Conservation (phyloP, 176 grass and related monocot species). For the Eragrostis curvula region DNA sequence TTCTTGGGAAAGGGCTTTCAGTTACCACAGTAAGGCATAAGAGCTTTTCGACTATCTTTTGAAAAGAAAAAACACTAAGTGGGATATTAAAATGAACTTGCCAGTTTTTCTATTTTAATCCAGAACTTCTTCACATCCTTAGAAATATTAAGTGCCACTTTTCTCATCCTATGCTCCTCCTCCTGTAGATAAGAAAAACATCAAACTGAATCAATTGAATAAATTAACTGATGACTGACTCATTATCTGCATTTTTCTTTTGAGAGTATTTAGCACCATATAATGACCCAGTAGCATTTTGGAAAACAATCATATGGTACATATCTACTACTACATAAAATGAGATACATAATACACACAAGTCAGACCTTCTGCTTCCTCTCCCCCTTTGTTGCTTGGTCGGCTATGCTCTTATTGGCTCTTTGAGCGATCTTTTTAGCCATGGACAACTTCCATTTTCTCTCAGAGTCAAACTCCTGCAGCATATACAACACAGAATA, state of each 20-base stretch:
- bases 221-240: background rate
- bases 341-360: conserved; percentile 16
- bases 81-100: conserved; percentile 44
- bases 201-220: conserved; percentile 13
- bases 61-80: background rate
- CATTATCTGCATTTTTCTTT: conserved; percentile 4
- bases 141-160: conserved; percentile 94
- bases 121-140: conserved; percentile 99
- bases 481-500: conserved; percentile 19
- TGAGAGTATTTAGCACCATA: background rate
- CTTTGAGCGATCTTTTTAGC: conserved; percentile 90
- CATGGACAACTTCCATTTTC: conserved; percentile 96
- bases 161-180: conserved; percentile 88
- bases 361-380: conserved; percentile 86
- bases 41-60: too few species aligned
- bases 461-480: conserved; percentile 97
- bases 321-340: conserved; percentile 22
- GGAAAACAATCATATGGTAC: conserved; percentile 4
- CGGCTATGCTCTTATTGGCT: conserved; percentile 78
- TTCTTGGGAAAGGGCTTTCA: conserved; percentile 14
- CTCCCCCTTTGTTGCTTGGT: conserved; percentile 86
- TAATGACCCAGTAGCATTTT: conserved; percentile 10
- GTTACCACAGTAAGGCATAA: conserved; percentile 4
- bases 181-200: conserved; percentile 52
- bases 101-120: conserved; percentile 98